These are phyloP conservation scores for Solanum hybrid DNA, from an alignment of 305 asterid genomes.

Conservation along the genomic window DNA sequence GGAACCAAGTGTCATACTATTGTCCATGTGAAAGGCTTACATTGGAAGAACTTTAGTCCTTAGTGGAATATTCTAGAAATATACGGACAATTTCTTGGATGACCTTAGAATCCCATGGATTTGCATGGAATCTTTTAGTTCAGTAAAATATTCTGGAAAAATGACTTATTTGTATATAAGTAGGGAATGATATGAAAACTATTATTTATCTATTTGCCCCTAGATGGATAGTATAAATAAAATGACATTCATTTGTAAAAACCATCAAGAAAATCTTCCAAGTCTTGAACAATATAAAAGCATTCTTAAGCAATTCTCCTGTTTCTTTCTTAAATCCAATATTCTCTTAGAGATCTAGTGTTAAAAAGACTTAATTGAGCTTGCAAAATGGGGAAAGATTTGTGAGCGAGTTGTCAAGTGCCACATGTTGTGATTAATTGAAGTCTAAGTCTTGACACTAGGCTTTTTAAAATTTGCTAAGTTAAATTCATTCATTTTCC, in stretches of 20 bases:
- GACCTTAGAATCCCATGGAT: background rate
- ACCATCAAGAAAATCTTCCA: background rate
- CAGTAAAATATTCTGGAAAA: no score
- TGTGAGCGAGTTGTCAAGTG: background rate
- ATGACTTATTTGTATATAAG: background rate
- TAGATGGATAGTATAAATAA: background rate
- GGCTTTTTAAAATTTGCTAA: background rate
- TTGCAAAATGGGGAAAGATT: background rate
- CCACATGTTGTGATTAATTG: no score
- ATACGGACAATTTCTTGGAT: background rate
- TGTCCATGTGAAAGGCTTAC: background rate
- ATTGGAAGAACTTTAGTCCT: background rate
- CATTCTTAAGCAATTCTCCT: background rate
- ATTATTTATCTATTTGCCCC: background rate
- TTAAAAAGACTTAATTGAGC: background rate
- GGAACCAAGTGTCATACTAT: background rate
- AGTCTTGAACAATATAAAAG: background rate
- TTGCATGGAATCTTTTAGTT: background rate
- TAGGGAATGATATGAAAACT: background rate
- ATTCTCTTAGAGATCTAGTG: background rate
- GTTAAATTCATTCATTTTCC: background rate
- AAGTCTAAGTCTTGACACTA: background rate
- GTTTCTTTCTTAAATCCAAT: background rate
- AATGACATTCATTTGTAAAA: background rate
- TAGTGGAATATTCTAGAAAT: background rate